Conservation (phyloP, 257 asterid genomes). For the Solanum appendiculatum region DNA sequence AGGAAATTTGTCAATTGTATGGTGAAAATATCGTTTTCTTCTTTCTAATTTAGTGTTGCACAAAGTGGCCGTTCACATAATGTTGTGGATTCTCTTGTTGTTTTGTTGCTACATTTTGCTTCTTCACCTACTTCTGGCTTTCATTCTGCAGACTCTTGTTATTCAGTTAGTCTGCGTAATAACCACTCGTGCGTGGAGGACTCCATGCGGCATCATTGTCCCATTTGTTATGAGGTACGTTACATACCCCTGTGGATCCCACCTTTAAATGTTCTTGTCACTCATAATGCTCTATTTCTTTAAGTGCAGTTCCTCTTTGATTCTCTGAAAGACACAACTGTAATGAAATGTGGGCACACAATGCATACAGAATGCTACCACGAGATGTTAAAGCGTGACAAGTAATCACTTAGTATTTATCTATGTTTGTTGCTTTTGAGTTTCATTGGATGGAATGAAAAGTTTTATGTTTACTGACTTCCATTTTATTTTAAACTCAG, state of each 20-base stretch:
- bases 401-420: conserved; percentile 26
- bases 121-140: neutral
- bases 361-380: conserved; percentile 83
- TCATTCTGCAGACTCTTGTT: conserved; percentile 58
- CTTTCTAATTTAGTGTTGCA: neutral
- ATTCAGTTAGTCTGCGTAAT: conserved; percentile 51
- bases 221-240: conserved; percentile 88
- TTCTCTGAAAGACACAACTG: conserved; percentile 75
- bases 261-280: neutral
- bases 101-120: neutral
- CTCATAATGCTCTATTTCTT: neutral
- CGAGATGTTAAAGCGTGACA: conserved; percentile 85
- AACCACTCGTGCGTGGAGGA: conserved; percentile 83
- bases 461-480: neutral
- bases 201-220: conserved; percentile 97
- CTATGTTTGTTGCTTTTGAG: neutral
- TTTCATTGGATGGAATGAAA: neutral
- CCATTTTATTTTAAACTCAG: conserved; percentile 14
- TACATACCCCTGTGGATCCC: neutral
- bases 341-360: conserved; percentile 97
- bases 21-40: neutral
- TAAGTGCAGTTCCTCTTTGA: conserved; percentile 72
- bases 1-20: neutral
- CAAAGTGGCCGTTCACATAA: neutral
- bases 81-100: neutral